These are phyloP conservation scores for Penstemon davidsonii DNA, from an alignment of 257 asterid genomes.

Conservation along the genomic window DNA sequence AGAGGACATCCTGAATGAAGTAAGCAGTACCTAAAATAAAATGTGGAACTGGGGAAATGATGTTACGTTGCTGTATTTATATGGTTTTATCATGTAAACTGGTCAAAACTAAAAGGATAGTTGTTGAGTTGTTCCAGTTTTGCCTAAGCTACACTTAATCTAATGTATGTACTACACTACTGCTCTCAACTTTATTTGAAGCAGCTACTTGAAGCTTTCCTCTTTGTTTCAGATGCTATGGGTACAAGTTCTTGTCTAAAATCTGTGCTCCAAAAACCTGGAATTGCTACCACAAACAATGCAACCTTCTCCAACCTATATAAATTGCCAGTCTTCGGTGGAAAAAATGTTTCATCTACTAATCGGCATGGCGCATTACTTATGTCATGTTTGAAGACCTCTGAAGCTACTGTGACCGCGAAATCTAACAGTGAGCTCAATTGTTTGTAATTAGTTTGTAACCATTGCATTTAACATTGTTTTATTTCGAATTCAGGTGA, in stretches of 20 bases:
- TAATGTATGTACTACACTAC: not conserved
- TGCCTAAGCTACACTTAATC: conserved; percentile 25
- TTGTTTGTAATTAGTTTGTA: conserved; percentile 2
- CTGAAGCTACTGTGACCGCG: conserved; percentile 41
- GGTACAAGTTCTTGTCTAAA: conserved; percentile 43
- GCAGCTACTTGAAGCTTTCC: conserved; percentile 26
- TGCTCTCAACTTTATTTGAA: conserved; percentile 19
- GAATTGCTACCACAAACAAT: conserved; percentile 36
- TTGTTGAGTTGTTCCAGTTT: not conserved
- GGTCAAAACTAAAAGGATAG: not conserved
- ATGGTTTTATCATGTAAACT: conserved; percentile 11
- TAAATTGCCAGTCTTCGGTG: conserved; percentile 38
- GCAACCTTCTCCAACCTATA: conserved; percentile 33
- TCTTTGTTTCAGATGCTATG: conserved; percentile 36
- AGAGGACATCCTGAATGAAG: too few species aligned
- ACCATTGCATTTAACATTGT: conserved; percentile 13
- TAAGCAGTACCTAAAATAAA: too few species aligned
- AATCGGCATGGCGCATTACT: conserved; percentile 36
- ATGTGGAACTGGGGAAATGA: not conserved
- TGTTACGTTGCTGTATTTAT: conserved; percentile 8
- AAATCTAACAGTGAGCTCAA: conserved; percentile 46
- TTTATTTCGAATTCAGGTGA: conserved; percentile 30
- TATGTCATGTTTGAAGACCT: conserved; percentile 48
- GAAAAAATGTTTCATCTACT: conserved; percentile 37
- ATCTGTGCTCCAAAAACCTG: conserved; percentile 39